These are phyloP conservation scores for Clitopilus hobsonii DNA, from an alignment of 768 basidiomycete genomes.

Conservation along the genomic window DNA sequence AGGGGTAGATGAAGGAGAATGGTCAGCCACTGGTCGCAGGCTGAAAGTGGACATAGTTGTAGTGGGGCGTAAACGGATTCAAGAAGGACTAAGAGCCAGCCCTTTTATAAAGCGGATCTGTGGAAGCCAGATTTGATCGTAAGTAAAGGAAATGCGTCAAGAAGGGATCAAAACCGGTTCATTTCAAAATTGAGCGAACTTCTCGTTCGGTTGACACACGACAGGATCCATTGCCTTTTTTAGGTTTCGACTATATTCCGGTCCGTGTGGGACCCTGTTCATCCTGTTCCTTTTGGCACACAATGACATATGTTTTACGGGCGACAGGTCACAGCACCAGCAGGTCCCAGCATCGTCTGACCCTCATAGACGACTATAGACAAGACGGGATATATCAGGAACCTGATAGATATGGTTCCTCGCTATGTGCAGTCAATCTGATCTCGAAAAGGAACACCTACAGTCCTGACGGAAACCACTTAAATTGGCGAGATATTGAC, in stretches of 20 bases:
- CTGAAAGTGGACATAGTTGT: slow-evolving; percentile 36
- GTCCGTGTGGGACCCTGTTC: neutral
- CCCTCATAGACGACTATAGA: neutral
- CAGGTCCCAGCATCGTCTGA: neutral
- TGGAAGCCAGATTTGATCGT: slow-evolving; percentile 22
- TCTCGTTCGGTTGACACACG: neutral
- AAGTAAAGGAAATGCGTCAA: slow-evolving; percentile 4
- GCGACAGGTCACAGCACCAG: slow-evolving; percentile 13
- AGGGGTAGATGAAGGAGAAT: slow-evolving; percentile 49
- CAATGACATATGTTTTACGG: slow-evolving; percentile 16
- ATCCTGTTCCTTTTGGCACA: slow-evolving; percentile 4
- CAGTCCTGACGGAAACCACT: neutral
- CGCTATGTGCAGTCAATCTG: neutral
- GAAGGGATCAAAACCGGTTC: slow-evolving; percentile 22
- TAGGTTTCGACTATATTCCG: neutral
- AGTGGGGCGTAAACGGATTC: slow-evolving; percentile 13
- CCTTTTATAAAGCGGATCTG: slow-evolving; percentile 24
- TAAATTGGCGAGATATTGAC: neutral
- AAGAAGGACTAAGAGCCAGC: slow-evolving; percentile 8
- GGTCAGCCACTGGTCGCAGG: slow-evolving; percentile 51
- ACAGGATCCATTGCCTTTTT: neutral
- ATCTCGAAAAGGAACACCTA: neutral
- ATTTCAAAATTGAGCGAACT: slow-evolving; percentile 3
- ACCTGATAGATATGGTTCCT: neutral
- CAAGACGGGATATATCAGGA: neutral